Evolutionary conservation across 2,329 filamentous ascomycete species (phyloP), one percentile per base, ranked within the genome.

Genomic region (Neurospora sp.): DNA sequence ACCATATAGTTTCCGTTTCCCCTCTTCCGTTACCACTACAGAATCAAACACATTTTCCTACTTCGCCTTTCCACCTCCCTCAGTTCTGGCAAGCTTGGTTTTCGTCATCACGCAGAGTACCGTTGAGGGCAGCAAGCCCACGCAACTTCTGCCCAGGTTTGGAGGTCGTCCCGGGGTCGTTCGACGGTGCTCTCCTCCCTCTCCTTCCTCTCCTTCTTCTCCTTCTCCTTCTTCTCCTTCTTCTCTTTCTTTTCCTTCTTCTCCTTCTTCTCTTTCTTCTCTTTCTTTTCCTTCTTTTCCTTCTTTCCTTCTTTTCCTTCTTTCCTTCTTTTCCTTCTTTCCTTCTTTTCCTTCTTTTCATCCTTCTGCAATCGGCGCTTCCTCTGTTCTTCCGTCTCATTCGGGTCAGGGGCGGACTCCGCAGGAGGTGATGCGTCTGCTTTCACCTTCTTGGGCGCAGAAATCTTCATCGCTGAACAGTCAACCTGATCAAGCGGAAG

Each of bases 291-390:
- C 28, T 28, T 28, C 42, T 23, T 46, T 3, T 39, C 1, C 4
- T 43, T 43, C 42, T 23, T 11, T 46, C 3, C 42, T 19, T n/a
- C 42, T 19, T 19, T 17, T 43, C 10, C 38, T 38, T 38, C 10
- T 15, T 33, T 93, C 90, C 76, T 93, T 93, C 42, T 90, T n/a
- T n/a, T n/a, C n/a, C n/a, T n/a, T n/a, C n/a, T n/a, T 4, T 33
- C 33, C 33, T 33, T 33, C 33, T 33, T 33, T 33, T 33, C 4
- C 15, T 23, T 13, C 10, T 52, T 23, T 70, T 87, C 84, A 77
- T 93, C 90, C 76, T 93, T 93, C 42, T 90, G 87, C 4, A 93
- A 81, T 10, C 91, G 87, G 75, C 88, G 91, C 1, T 84, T 82
- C 74, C 84, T 89, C 76, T 93, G 86, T 75, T 92, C 90, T 0